Evolutionary conservation across 1,139 yeast genomes (phyloP).

Genomic region (Yamadazyma oceani): DNA sequence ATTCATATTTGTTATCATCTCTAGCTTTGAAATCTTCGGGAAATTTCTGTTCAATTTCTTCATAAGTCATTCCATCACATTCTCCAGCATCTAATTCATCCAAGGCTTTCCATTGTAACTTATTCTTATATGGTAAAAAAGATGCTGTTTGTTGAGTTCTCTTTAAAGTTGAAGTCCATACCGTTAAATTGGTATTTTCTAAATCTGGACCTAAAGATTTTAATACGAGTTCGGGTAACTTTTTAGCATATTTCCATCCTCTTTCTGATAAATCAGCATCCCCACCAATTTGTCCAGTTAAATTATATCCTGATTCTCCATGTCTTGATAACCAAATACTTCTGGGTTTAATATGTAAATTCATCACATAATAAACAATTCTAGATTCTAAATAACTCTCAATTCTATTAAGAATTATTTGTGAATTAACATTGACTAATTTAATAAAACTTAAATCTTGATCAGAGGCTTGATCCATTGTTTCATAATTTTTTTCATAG

Average conservation of each 20-base stretch:
- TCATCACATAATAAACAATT: constrained; percentile 94
- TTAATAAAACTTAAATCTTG: constrained; percentile 78
- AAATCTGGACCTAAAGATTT: constrained; percentile 71
- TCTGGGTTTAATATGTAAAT: constrained; percentile 88
- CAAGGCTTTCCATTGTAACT: constrained; percentile 92
- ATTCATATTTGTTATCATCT: constrained; percentile 93
- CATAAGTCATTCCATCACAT: constrained; percentile 92
- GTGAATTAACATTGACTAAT: constrained; percentile 82
- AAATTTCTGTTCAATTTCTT: constrained; percentile 73
- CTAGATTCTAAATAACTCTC: constrained; percentile 89
- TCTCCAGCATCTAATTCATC: constrained; percentile 98
- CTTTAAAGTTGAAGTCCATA: constrained; percentile 92
- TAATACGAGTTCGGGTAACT: constrained; percentile 74
- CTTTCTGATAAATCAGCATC: constrained; percentile 86
- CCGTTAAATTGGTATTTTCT: constrained; percentile 67
- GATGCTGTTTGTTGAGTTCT: constrained; percentile 95
- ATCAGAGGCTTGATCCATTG: constrained; percentile 59
- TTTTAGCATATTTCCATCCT: constrained; percentile 82
- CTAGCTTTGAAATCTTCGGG: constrained; percentile 96
- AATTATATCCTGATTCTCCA: constrained; percentile 89
- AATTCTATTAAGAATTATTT: constrained; percentile 82
- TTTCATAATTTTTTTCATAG: constrained; percentile 74
- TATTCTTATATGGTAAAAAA: constrained; percentile 70
- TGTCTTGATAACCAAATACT: constrained; percentile 92
- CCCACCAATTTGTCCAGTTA: constrained; percentile 95